Evolutionary conservation across 768 basidiomycete species (phyloP).

Genomic region (Hygrophorus russula): DNA sequence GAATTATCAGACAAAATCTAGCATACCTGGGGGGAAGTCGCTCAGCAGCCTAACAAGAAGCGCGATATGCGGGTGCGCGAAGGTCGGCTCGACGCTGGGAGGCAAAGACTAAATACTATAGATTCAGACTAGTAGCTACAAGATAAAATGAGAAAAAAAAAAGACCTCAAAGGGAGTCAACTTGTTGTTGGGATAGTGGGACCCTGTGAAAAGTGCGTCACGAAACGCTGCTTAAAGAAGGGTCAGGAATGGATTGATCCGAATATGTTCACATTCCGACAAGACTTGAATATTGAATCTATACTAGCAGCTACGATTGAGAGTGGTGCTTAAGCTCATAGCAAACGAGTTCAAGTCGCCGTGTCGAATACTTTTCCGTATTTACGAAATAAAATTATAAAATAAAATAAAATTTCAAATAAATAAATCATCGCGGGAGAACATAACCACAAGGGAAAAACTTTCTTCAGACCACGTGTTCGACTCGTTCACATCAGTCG

Average conservation of each 20-base stretch:
- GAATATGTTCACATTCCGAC: neutral
- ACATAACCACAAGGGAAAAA: too few species aligned
- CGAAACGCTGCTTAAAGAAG: too few species aligned
- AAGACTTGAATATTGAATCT: neutral
- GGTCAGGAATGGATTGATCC: too few species aligned
- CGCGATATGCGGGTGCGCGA: slow-evolving; percentile 60
- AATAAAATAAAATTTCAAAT: slow-evolving; percentile 7
- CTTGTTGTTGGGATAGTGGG: neutral
- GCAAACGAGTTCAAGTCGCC: too few species aligned
- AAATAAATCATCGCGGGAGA: neutral
- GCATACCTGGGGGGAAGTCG: slow-evolving; percentile 43
- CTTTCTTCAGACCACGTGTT: too few species aligned
- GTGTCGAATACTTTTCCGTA: too few species aligned
- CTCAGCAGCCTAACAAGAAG: slow-evolving; percentile 54
- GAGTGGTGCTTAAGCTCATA: too few species aligned
- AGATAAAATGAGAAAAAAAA: neutral
- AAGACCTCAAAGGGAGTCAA: slow-evolving; percentile 5
- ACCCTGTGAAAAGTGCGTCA: too few species aligned
- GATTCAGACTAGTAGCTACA: neutral
- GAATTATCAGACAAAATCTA: neutral
- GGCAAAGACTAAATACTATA: slow-evolving; percentile 21
- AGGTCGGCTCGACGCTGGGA: slow-evolving; percentile 44
- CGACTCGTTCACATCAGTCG: slow-evolving; percentile 18
- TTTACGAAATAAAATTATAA: too few species aligned
- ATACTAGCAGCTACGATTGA: neutral